Evolutionary conservation across 495 filamentous ascomycete genomes (phyloP), one percentile per base, ranked within the genome.

Genomic region (Podospora pseudocomata): DNA sequence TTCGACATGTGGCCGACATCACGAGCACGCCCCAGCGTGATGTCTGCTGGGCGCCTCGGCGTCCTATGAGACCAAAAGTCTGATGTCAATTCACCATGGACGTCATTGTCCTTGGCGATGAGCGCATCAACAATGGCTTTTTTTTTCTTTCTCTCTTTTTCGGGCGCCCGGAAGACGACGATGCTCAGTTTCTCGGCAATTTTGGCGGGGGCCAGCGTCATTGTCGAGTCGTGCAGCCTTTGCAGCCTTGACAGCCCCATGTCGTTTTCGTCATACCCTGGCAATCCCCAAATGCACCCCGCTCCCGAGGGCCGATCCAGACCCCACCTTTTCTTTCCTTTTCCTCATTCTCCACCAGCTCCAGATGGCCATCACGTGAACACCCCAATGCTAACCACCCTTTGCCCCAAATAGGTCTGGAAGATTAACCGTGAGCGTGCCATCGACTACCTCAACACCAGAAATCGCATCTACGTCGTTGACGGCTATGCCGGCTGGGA

Each of bases 401-500:
- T 23, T 28, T 11, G 19, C 23, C 30, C 5, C 32, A 4, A 18
- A 59, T 30, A 99, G 95, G 94, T 99, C 78, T 99, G 95, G 95
- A 91, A 93, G 73, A 99, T 99, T 85, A 99, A 98, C 89, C 90
- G 95, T 73, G 95, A 99, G 81, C 94, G 95, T 82, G 95, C 95
- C 67, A 88, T 99, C 78, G 95, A 99, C 83, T 99, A 98, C 84
- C 87, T 99, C 68, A 99, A 99, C 86, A 99, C 95, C 66, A 86
- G 96, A 73, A 97, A 97, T 79, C 92, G 95, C 75, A 99, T 99
- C 83, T 99, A 99, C 81, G 95, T 99, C 68, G 84, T 99, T 68
- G 95, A 99, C 82, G 95, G 95, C 69, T 99, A 89, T 79, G 95
- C 95, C 68, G 95, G 95, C 74, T 99, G 95, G 95, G 95, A 99